phyloP scores from a whole-genome alignment of 2,329 filamentous ascomycete species.

The Akanthomyces dipterigenus region DNA sequence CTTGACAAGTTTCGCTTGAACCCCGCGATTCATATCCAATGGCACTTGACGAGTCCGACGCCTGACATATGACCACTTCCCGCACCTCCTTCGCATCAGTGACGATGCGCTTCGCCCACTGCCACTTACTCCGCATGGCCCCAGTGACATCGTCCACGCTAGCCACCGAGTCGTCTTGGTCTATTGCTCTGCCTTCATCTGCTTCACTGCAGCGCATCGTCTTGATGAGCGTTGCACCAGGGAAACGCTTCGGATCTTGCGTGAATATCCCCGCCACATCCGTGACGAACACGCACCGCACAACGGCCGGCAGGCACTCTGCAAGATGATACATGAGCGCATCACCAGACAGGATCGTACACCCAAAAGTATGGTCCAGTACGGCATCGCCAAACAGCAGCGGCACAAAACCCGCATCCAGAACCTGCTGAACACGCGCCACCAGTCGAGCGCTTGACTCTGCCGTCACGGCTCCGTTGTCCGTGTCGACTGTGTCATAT shows the following conservation, averaged over 20 bases:
- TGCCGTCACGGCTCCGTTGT: background rate
- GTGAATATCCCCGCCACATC: constrained; percentile 10
- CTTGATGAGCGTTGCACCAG: background rate
- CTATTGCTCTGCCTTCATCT: background rate
- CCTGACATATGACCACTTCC: constrained; percentile 8
- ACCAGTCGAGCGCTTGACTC: background rate
- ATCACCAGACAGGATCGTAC: constrained; percentile 9
- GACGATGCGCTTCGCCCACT: constrained; percentile 12
- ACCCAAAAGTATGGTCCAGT: background rate
- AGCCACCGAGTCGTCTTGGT: background rate
- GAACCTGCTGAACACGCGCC: background rate
- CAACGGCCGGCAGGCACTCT: background rate
- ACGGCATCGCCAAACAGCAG: constrained; percentile 12
- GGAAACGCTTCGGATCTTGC: constrained; percentile 5
- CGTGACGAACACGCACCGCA: constrained; percentile 9
- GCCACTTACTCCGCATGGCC: constrained; percentile 11
- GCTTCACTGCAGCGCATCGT: background rate
- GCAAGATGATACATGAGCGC: constrained; percentile 13
- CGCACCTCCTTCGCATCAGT: background rate
- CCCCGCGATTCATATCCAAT: background rate
- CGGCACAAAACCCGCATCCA: constrained; percentile 7
- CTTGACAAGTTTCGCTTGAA: background rate
- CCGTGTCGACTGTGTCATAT: constrained; percentile 11
- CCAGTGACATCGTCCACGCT: constrained; percentile 11
- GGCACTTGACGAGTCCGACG: background rate